These are phyloP conservation scores for Colletotrichum godetiae DNA, from an alignment of 2,329 filamentous ascomycete genomes.

Conservation along the genomic window DNA sequence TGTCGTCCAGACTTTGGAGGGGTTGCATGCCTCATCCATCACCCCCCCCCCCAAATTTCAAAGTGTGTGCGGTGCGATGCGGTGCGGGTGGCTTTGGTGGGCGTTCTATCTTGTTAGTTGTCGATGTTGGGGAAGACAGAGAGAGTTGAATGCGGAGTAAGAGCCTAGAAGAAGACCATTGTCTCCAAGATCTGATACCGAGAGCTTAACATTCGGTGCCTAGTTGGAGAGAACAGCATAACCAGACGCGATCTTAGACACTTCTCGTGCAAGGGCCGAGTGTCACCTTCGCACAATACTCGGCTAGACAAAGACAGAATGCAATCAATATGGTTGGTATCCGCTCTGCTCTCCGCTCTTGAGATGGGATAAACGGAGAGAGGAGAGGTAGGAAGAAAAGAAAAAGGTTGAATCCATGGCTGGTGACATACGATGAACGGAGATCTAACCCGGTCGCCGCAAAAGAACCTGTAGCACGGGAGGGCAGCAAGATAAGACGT, in stretches of 20 bases:
- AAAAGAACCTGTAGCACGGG: slow-evolving; percentile 27
- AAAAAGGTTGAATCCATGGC: slow-evolving; percentile 1
- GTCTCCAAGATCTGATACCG: not conserved
- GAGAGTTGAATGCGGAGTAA: slow-evolving; percentile 22
- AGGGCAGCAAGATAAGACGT: slow-evolving; percentile 35
- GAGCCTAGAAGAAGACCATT: not conserved
- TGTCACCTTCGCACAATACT: not conserved
- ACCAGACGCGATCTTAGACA: not conserved
- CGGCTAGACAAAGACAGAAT: not conserved
- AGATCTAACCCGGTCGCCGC: slow-evolving; percentile 13
- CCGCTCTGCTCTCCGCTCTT: slow-evolving; percentile 5
- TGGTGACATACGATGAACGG: slow-evolving; percentile 27
- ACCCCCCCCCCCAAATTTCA: not conserved
- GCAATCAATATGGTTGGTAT: not conserved
- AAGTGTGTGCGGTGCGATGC: not conserved
- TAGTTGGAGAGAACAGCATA: not conserved
- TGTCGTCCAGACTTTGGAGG: slow-evolving; percentile 24
- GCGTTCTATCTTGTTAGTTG: not conserved
- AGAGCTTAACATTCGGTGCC: not conserved
- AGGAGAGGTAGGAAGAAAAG: no score
- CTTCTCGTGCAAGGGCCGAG: not conserved
- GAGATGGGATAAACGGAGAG: not conserved
- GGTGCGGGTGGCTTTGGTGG: not conserved
- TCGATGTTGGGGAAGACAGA: slow-evolving; percentile 26
- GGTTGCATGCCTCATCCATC: slow-evolving; percentile 18